These are phyloP conservation scores for Metschnikowia aberdeeniae DNA, from an alignment of 805 yeast genomes.

Conservation along the genomic window DNA sequence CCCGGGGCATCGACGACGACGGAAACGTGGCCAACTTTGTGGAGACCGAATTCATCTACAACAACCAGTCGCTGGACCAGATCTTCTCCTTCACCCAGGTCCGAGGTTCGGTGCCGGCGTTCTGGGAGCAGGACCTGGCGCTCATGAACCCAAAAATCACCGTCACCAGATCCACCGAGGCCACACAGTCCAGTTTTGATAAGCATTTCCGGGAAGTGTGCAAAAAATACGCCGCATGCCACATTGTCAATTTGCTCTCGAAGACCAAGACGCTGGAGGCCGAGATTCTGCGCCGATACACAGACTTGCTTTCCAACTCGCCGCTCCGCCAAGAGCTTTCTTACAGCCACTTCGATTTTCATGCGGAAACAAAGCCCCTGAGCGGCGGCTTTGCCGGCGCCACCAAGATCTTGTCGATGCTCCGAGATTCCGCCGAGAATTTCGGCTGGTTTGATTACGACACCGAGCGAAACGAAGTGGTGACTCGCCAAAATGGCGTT, in stretches of 20 bases:
- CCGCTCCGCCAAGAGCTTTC: slow-evolving; percentile 31
- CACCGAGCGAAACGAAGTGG: slow-evolving; percentile 45
- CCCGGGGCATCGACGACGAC: slow-evolving; percentile 20
- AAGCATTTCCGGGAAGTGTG: slow-evolving; percentile 70
- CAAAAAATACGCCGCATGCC: slow-evolving; percentile 80
- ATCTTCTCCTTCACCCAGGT: slow-evolving; percentile 78
- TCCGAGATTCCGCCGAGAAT: slow-evolving; percentile 63
- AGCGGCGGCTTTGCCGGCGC: slow-evolving; percentile 88
- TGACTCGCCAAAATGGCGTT: slow-evolving; percentile 82
- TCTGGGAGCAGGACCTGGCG: slow-evolving; percentile 97
- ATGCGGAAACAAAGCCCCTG: slow-evolving; percentile 72
- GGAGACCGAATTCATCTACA: slow-evolving; percentile 71
- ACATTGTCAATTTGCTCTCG: slow-evolving; percentile 82
- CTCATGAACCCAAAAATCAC: slow-evolving; percentile 87
- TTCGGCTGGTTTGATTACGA: slow-evolving; percentile 85
- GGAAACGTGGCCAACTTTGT: slow-evolving; percentile 22
- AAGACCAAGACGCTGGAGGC: slow-evolving; percentile 70
- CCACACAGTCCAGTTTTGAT: slow-evolving; percentile 86
- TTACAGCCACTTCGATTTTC: slow-evolving; percentile 89
- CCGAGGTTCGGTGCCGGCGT: slow-evolving; percentile 94
- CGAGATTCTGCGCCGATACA: slow-evolving; percentile 64
- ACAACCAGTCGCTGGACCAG: slow-evolving; percentile 41
- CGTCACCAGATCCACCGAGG: slow-evolving; percentile 83
- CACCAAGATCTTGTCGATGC: slow-evolving; percentile 54
- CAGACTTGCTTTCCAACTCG: slow-evolving; percentile 44